Evolutionary conservation across 2,329 filamentous ascomycete genomes (phyloP).

Genomic region (Claviceps sorghi): DNA sequence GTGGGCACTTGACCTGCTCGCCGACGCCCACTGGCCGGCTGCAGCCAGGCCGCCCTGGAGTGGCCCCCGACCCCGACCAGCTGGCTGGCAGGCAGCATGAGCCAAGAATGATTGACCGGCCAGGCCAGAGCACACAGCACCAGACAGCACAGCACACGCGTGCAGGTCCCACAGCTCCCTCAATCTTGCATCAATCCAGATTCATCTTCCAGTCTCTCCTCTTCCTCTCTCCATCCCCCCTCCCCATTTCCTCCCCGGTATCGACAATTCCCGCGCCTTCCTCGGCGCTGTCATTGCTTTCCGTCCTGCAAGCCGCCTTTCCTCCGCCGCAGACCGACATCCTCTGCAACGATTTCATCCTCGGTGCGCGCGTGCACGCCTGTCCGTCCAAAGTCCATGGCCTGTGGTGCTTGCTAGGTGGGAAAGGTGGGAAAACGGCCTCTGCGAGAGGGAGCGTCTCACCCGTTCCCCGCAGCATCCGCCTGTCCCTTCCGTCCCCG

Average conservation of each 20-base stretch:
- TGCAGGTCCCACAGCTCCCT: background rate
- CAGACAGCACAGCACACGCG: too few relatives aligned
- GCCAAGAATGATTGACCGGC: too few relatives aligned
- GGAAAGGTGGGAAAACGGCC: constrained; percentile 34
- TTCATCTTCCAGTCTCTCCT: background rate
- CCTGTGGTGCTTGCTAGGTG: constrained; percentile 40
- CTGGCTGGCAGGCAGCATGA: too few relatives aligned
- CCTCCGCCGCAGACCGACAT: background rate
- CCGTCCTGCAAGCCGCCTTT: background rate
- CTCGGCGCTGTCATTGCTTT: background rate
- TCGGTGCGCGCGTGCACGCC: constrained; percentile 5
- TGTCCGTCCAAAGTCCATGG: constrained; percentile 33
- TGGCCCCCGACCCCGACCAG: too few relatives aligned
- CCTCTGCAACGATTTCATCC: background rate
- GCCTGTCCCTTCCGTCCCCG: constrained; percentile 13
- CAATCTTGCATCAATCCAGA: background rate
- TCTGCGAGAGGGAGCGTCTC: constrained; percentile 37
- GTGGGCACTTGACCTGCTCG: too few relatives aligned
- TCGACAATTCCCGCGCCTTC: background rate
- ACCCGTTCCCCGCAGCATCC: constrained; percentile 40
- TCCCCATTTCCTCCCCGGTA: background rate
- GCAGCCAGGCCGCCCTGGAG: too few relatives aligned
- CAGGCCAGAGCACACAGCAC: too few relatives aligned
- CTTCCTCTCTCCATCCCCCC: background rate
- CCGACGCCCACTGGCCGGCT: too few relatives aligned